Evolutionary conservation across 768 basidiomycete genomes (phyloP).

Genomic region (Leccinum subtestaceum): DNA sequence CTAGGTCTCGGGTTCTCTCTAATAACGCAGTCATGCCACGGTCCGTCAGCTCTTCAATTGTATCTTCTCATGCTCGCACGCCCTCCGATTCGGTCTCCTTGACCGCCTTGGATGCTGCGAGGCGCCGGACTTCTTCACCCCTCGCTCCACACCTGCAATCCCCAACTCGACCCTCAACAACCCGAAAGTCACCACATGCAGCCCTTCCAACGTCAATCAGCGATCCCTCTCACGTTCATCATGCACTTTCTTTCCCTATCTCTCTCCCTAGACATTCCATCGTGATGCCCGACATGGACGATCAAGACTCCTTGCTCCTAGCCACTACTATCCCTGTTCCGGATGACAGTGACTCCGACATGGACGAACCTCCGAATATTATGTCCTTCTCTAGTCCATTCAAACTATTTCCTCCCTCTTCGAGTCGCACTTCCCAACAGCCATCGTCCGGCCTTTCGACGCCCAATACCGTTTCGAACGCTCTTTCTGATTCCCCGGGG

Average conservation of each 20-base stretch:
- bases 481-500: constrained; percentile 52
- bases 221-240: constrained; percentile 24
- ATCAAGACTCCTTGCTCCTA: constrained; percentile 63
- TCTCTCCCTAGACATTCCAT: constrained; percentile 45
- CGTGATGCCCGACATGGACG: constrained; percentile 39
- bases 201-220: constrained; percentile 36
- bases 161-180: constrained; percentile 31
- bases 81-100: constrained; percentile 37
- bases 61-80: constrained; percentile 42
- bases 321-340: constrained; percentile 76
- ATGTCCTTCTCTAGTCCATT: constrained; percentile 74
- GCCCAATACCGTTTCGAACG: constrained; percentile 52
- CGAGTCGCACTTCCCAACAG: constrained; percentile 39
- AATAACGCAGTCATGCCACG: constrained; percentile 37
- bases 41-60: constrained; percentile 39
- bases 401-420: constrained; percentile 44
- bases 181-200: constrained; percentile 41
- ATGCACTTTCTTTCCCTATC: constrained; percentile 5
- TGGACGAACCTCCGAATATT: constrained; percentile 52
- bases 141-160: constrained; percentile 33
- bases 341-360: constrained; percentile 69
- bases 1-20: constrained; percentile 42
- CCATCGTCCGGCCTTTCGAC: constrained; percentile 52
- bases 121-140: constrained; percentile 51
- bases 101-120: constrained; percentile 28